Conservation (phyloP, 805 yeast genomes). For the Pichia manshurica region DNA sequence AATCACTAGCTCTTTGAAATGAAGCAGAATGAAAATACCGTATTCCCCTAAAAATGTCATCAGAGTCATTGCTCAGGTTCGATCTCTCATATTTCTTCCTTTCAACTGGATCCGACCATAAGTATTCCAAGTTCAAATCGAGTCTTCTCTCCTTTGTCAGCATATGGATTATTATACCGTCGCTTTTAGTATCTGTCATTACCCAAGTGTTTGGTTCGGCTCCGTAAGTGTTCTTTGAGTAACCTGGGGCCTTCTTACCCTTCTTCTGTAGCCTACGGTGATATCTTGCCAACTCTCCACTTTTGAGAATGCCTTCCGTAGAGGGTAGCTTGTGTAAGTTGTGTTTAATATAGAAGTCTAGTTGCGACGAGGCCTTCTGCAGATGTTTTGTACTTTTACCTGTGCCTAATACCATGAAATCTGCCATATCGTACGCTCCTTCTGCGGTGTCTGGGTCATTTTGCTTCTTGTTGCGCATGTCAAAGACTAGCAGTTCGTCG, state of each 20-base stretch:
- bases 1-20: neutral
- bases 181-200: conserved; percentile 61
- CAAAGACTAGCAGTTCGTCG: conserved; percentile 56
- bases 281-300: conserved; percentile 46
- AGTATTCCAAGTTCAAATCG: conserved; percentile 62
- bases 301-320: conserved; percentile 68
- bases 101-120: conserved; percentile 40
- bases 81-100: conserved; percentile 12
- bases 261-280: conserved; percentile 48
- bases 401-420: conserved; percentile 58
- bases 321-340: conserved; percentile 40
- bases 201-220: conserved; percentile 71
- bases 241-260: conserved; percentile 48
- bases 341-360: conserved; percentile 55
- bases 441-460: conserved; percentile 12
- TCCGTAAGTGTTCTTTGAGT: conserved; percentile 54
- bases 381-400: conserved; percentile 77
- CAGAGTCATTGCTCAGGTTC: conserved; percentile 26
- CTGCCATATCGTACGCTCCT: conserved; percentile 34
- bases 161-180: conserved; percentile 64
- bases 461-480: conserved; percentile 38
- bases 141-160: conserved; percentile 64
- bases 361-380: conserved; percentile 58
- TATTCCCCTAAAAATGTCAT: conserved; percentile 42
- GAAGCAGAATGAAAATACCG: conserved; percentile 38